Conservation (phyloP, 2,329 filamentous ascomycete genomes). For the Fusarium torreyae region DNA sequence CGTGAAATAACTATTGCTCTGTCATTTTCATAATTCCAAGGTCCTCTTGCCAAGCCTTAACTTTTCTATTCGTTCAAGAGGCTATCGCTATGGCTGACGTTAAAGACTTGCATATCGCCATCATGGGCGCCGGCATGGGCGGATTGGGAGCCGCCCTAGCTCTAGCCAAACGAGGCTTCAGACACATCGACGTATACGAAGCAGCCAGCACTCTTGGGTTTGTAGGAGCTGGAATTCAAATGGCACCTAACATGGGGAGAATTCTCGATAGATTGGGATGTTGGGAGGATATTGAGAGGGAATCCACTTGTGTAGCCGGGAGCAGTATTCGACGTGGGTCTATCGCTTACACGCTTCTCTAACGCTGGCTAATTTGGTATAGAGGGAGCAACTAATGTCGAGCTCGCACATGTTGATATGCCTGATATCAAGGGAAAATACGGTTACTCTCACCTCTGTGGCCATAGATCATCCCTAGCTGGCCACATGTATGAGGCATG, state of each 20-base stretch:
- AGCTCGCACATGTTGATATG: conserved; percentile 80
- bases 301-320: conserved; percentile 47
- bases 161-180: conserved; percentile 52
- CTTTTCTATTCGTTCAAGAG: neutral
- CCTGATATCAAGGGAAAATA: conserved; percentile 77
- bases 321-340: conserved; percentile 51
- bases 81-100: conserved; percentile 33
- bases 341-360: neutral
- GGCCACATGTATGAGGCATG: conserved; percentile 79
- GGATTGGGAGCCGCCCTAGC: conserved; percentile 59
- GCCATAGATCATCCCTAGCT: conserved; percentile 81
- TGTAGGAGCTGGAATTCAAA: conserved; percentile 87
- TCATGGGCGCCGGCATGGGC: conserved; percentile 55
- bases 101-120: conserved; percentile 44
- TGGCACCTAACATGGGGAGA: conserved; percentile 85
- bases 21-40: neutral
- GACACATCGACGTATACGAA: conserved; percentile 50
- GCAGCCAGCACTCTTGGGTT: conserved; percentile 45
- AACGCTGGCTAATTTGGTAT: neutral
- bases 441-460: conserved; percentile 83
- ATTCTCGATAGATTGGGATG: conserved; percentile 81
- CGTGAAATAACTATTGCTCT: conserved; percentile 8
- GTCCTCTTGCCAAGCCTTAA: too few species aligned
- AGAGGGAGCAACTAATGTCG: conserved; percentile 79
- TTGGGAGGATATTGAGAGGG: conserved; percentile 73